A percentile compares a stretch with the other conserved stretches of the same genome.
Evolutionary conservation across 768 basidiomycete species (phyloP).

Genomic region (Gloeopeniophorella convolvens): DNA sequence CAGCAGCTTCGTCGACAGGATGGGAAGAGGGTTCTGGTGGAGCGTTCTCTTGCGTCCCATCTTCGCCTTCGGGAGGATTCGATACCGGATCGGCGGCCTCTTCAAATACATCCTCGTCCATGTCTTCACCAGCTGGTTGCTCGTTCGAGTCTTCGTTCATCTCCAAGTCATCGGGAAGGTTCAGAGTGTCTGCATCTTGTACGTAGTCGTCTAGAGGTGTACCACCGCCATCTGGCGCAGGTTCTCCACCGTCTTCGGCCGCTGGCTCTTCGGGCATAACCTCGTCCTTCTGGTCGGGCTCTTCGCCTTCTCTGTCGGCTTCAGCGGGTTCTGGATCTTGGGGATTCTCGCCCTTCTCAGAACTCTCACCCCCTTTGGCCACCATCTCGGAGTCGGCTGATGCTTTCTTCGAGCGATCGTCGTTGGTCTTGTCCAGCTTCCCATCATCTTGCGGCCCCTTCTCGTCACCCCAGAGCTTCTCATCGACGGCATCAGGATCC

Average conservation of each 20-base stretch:
- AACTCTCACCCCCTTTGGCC: slow-evolving; percentile 62
- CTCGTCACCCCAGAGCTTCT: slow-evolving; percentile 96
- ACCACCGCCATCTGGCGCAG: slow-evolving; percentile 46
- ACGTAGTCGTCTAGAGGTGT: slow-evolving; percentile 71
- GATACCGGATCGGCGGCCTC: slow-evolving; percentile 21
- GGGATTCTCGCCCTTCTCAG: slow-evolving; percentile 29
- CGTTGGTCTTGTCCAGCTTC: slow-evolving; percentile 49
- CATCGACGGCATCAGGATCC: slow-evolving; percentile 83
- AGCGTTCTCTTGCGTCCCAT: neutral
- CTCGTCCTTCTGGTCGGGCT: slow-evolving; percentile 26
- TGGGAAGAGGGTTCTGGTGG: neutral
- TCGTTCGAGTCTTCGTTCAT: slow-evolving; percentile 33
- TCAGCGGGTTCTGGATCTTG: slow-evolving; percentile 28
- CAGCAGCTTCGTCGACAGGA: neutral
- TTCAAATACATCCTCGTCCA: slow-evolving; percentile 23
- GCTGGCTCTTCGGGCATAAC: slow-evolving; percentile 24
- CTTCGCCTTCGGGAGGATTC: slow-evolving; percentile 17
- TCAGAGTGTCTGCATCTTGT: slow-evolving; percentile 74
- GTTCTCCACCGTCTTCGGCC: slow-evolving; percentile 34
- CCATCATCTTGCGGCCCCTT: slow-evolving; percentile 46
- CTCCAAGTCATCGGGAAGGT: slow-evolving; percentile 85
- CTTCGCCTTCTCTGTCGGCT: slow-evolving; percentile 25
- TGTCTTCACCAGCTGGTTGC: slow-evolving; percentile 28
- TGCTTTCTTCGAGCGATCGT: slow-evolving; percentile 53
- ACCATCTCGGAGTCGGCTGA: slow-evolving; percentile 58